These are phyloP conservation scores for Priceomyces haplophilus DNA, from an alignment of 805 yeast species.

Conservation along the genomic window DNA sequence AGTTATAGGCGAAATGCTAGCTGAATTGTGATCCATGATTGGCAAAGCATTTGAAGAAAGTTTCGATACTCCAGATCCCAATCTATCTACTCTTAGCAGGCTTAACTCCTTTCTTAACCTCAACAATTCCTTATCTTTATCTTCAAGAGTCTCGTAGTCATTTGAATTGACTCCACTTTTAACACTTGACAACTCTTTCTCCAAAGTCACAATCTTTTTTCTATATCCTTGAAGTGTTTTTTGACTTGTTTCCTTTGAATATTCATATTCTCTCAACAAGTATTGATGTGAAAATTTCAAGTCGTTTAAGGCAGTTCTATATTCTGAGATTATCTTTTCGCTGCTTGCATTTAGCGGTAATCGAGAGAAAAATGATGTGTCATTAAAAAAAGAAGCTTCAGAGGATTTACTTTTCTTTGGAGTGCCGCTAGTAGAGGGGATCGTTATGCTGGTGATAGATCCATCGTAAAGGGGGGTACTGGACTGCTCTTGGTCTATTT, in stretches of 20 bases:
- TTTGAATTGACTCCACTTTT: constrained; percentile 2
- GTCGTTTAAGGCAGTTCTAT: constrained; percentile 63
- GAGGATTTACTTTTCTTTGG: constrained; percentile 9
- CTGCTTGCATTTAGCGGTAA: constrained; percentile 18
- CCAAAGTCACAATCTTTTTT: constrained; percentile 47
- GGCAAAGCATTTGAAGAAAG: background rate
- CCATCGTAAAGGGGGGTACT: constrained; percentile 6
- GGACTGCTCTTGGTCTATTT: constrained; percentile 2
- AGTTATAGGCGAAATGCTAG: constrained; percentile 10
- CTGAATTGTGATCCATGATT: background rate
- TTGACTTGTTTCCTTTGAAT: constrained; percentile 56
- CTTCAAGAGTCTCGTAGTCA: constrained; percentile 9
- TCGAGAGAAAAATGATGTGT: constrained; percentile 26
- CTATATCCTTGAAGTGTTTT: constrained; percentile 53
- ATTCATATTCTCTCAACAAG: constrained; percentile 63
- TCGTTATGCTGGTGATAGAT: constrained; percentile 9
- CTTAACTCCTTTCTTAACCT: constrained; percentile 46
- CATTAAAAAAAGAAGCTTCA: constrained; percentile 23
- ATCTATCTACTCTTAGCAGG: constrained; percentile 41
- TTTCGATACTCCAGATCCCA: constrained; percentile 27
- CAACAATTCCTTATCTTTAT: constrained; percentile 39
- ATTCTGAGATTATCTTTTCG: constrained; percentile 28
- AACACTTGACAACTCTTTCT: constrained; percentile 39
- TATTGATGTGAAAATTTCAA: constrained; percentile 70
- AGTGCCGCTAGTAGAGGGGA: constrained; percentile 12